A percentile compares a stretch with the other conserved stretches of the same genome.
Evolutionary conservation across 2,329 filamentous ascomycete genomes (phyloP).

Genomic region (Pseudohalonectria lignicola): DNA sequence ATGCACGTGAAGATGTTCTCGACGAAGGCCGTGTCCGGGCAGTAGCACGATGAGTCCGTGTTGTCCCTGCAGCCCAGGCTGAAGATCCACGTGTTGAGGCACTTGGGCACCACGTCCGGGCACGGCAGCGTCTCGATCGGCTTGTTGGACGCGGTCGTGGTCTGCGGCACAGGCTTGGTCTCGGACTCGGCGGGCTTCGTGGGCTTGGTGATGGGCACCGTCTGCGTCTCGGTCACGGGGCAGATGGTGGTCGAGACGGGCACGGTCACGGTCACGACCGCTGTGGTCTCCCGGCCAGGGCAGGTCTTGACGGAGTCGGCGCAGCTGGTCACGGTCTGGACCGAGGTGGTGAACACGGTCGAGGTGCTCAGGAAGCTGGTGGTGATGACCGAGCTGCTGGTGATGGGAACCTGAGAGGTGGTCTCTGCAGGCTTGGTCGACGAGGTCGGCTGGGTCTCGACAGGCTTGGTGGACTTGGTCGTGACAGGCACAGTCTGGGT

Average conservation of each 20-base stretch:
- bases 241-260: conserved; percentile 49
- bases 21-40: conserved; percentile 67
- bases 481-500: conserved; percentile 6
- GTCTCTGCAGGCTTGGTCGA: no score
- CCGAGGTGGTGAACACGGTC: conserved; percentile 34
- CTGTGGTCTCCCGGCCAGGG: conserved; percentile 33
- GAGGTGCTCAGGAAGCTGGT: conserved; percentile 11
- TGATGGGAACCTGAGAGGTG: conserved; percentile 8
- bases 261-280: conserved; percentile 35
- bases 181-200: conserved; percentile 11
- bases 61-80: conserved; percentile 69
- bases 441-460: conserved; percentile 2
- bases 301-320: conserved; percentile 35
- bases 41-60: conserved; percentile 77
- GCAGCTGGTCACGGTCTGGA: conserved; percentile 39
- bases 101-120: conserved; percentile 70
- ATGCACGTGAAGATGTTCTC: conserved; percentile 73
- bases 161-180: conserved; percentile 25
- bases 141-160: conserved; percentile 19
- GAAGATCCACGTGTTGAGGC: conserved; percentile 84
- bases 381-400: conserved; percentile 6
- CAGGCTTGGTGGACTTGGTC: conserved; percentile 4
- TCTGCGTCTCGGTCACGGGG: conserved; percentile 45
- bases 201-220: conserved; percentile 15
- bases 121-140: conserved; percentile 38